Evolutionary conservation across 2,329 filamentous ascomycete species (phyloP).

Genomic region (Stachybotrys echinatus): DNA sequence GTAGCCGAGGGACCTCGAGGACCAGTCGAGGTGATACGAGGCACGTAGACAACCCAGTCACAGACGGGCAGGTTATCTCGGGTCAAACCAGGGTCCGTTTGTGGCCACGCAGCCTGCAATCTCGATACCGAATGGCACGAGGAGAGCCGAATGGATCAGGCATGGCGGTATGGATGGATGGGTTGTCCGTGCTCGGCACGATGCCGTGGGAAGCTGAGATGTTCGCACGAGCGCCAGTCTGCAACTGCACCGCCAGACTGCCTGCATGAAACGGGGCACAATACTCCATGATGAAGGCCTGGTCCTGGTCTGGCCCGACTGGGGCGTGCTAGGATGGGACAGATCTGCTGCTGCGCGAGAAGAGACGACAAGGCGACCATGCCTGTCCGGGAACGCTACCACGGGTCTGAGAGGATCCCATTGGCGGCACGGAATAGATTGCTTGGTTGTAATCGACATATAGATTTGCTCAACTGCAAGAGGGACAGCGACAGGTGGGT

Average conservation of each 20-base stretch:
- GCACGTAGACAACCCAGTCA: slow-evolving; percentile 15
- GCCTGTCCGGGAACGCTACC: neutral
- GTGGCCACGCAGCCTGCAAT: neutral
- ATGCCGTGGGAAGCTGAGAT: neutral
- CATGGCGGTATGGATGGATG: neutral
- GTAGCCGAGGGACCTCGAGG: slow-evolving; percentile 11
- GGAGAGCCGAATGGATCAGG: neutral
- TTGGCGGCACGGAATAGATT: neutral
- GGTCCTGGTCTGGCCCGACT: neutral
- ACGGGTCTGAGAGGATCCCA: neutral
- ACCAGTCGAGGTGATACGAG: slow-evolving; percentile 1
- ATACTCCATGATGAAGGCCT: neutral
- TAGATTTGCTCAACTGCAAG: neutral
- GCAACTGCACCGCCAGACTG: too few relatives aligned
- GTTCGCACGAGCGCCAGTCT: neutral
- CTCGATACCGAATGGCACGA: neutral
- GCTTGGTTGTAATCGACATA: neutral
- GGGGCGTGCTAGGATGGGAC: too few relatives aligned
- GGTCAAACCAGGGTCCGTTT: neutral
- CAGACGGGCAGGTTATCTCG: slow-evolving; percentile 20
- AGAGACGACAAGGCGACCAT: neutral
- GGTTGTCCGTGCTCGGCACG: neutral
- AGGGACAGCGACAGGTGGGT: neutral
- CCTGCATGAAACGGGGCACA: neutral
- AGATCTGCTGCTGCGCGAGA: neutral